A percentile compares a stretch with the other conserved stretches of the same genome.
phyloP scores from a whole-genome alignment of 805 yeast genomes.

The Starmerella floricola region DNA sequence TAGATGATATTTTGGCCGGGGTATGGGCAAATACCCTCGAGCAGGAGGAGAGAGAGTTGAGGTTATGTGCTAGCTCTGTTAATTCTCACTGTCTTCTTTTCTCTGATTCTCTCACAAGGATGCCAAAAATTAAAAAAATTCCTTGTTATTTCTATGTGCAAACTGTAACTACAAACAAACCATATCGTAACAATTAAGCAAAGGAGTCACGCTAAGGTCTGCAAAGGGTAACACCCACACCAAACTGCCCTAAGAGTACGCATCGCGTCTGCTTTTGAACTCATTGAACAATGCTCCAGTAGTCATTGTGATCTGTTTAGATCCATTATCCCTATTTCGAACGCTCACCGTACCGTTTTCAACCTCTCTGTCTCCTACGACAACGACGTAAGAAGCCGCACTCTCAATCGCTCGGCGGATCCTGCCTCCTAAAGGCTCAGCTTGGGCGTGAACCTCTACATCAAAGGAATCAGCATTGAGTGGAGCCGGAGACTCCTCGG shows the following conservation, averaged over 20 bases:
- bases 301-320: constrained; percentile 34
- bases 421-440: constrained; percentile 68
- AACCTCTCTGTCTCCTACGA: constrained; percentile 79
- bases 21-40: too few relatives aligned
- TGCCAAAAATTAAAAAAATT: too few relatives aligned
- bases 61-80: too few relatives aligned
- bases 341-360: constrained; percentile 48
- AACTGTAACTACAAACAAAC: too few relatives aligned
- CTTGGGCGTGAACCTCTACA: constrained; percentile 64
- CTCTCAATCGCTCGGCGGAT: constrained; percentile 64
- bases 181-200: too few relatives aligned
- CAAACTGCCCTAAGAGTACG: too few relatives aligned
- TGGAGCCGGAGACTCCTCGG: constrained; percentile 37
- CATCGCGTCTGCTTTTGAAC: constrained; percentile 31
- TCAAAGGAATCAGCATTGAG: constrained; percentile 49
- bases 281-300: constrained; percentile 40
- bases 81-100: too few relatives aligned
- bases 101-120: too few relatives aligned
- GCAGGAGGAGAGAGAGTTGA: too few relatives aligned
- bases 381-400: constrained; percentile 68
- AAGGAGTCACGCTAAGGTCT: too few relatives aligned
- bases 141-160: too few relatives aligned
- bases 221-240: too few relatives aligned
- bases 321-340: constrained; percentile 40
- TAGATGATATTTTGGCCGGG: not conserved